Base-by-base conservation (phyloP, 129 eudicot genomes). In the Mikania micrantha region DNA sequence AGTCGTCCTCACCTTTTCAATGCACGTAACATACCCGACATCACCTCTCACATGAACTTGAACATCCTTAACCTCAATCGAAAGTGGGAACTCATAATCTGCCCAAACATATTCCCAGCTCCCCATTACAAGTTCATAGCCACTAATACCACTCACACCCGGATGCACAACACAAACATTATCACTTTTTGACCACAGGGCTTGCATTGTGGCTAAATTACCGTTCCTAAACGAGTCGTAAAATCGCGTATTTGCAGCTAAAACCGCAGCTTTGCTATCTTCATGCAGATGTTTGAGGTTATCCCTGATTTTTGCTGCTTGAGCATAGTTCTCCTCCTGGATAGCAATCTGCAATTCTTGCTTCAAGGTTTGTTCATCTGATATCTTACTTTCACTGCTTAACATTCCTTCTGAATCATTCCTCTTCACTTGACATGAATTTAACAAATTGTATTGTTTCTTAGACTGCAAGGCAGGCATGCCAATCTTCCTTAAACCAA, bases 101-200 rank as follows among this genome's bases (percentile, higher is more conserved):
- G 34, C 34, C 34, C 34, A 29, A 2, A 29, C 34, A 29, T 29
- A 29, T 2, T 29, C 34, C 34, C 34, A 29, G 2, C 34, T 29
- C 34, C 34, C 34, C 34, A 29, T 29, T 29, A 29, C 34, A 29
- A 29, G 4, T 4, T 29, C 34, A 29, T 4, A 29, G 34, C 34
- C 34, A 29, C 4, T 29, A 2, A 29, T 29, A 4, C 4, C 34
- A 29, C 34, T 29, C 34, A 90, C 96, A 29, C 98, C 98, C 0
- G 98, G 96, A 74, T 93, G 98, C 62, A 93, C 96, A 44, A 87
- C 91, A 52, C 98, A 93, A 19, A 79, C 96, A 56, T 88, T 73
- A 22, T 88, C 95, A 15, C 87, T 86, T 66, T 84, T 85, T 0
- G 95, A 83, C 98, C 98, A 93, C 9, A 93, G 78, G 4, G 85